Base-by-base conservation (phyloP, 179 eudicot species). In the Nepenthes alata region DNA sequence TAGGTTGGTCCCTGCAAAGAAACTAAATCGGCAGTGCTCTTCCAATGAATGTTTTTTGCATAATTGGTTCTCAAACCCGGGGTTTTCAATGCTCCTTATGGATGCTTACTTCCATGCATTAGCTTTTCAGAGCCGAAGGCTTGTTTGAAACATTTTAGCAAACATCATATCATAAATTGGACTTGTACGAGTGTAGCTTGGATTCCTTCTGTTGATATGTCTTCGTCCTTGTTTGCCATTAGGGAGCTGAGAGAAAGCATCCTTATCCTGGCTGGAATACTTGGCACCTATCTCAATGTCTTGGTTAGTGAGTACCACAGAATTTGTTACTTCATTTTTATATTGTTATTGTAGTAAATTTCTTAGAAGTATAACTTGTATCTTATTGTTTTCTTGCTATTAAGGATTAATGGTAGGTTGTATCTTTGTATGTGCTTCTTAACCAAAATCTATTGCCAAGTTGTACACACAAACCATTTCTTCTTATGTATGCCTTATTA, bases 211-310 rank as follows among this genome's bases (percentile, higher is more conserved):
- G 55, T 66, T 70, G 58, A 65, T 47, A 37, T 59, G 49, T 39
- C 41, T 55, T 47, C 9, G 16, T 41, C 45, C 47, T 57, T 63
- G 15, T 52, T 55, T 73, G 62, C 66, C 74, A 52, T 7, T 59
- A 93, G 97, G 93, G 97, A 93, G 47, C 68, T 93, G 62, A 73
- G 85, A 63, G 83, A 83, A 35, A 85, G 85, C 73, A 69, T 89
- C 13, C 48, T 82, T 55, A 80, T 89, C 70, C 67, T 93, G 67
- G 83, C 68, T 73, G 98, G 98, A 73, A 93, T 93, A 97, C 80
- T 93, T 73, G 71, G 67, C 57, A 93, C 97, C 11, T 93, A 89
- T 73, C 76, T 90, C 57, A 93, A 75, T 82, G 89, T 93, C 58
- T 38, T 87, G 98, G 98, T 93, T 38, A 51, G 80, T 76, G 11